Conservation (phyloP, 345 rosid genomes). For the Salix udensis region DNA sequence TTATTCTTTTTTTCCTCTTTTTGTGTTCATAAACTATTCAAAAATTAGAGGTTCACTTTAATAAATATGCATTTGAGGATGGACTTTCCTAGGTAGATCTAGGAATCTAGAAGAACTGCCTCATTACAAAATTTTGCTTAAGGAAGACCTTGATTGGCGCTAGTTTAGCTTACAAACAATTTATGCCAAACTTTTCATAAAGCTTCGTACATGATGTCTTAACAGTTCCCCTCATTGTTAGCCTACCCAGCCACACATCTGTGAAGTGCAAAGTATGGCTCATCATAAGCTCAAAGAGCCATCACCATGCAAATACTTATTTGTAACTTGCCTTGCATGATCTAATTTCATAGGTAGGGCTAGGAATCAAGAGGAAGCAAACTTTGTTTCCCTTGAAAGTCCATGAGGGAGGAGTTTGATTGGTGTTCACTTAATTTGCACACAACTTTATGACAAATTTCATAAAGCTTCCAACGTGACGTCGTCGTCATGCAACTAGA, state of each 20-base stretch:
- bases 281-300: neutral
- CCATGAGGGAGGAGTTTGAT: too few relatives aligned
- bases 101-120: too few relatives aligned
- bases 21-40: neutral
- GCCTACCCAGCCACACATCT: neutral
- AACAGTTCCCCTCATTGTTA: neutral
- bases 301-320: neutral
- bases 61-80: neutral
- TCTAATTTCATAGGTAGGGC: too few relatives aligned
- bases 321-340: neutral
- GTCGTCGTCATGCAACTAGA: too few relatives aligned
- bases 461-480: too few relatives aligned
- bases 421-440: too few relatives aligned
- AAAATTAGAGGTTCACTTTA: neutral
- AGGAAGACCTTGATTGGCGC: neutral
- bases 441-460: too few relatives aligned
- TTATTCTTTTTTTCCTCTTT: too few relatives aligned
- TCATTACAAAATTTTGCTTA: neutral
- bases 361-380: too few relatives aligned
- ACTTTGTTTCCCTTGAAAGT: too few relatives aligned
- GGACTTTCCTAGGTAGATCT: too few relatives aligned
- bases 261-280: neutral
- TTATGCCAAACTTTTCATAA: slow-evolving; percentile 3
- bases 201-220: neutral
- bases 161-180: neutral